These are phyloP conservation scores for Tuber brumale DNA, from an alignment of 495 filamentous ascomycete genomes.

Conservation along the genomic window DNA sequence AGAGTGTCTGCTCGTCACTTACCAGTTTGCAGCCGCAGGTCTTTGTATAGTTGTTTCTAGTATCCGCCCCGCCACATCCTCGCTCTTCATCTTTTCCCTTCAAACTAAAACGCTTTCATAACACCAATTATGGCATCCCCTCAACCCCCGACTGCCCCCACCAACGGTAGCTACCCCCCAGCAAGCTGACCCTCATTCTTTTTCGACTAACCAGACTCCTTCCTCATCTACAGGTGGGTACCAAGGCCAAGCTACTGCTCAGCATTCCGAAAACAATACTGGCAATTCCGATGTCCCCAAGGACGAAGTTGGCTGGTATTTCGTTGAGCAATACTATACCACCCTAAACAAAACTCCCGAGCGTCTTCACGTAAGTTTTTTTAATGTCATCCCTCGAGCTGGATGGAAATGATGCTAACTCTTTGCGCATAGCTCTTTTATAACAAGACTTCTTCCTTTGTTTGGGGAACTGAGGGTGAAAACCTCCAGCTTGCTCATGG, in stretches of 20 bases:
- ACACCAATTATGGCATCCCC: conserved; percentile 36
- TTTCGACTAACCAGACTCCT: conserved; percentile 28
- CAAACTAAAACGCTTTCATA: neutral
- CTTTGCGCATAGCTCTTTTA: conserved; percentile 61
- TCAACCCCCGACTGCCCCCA: conserved; percentile 24
- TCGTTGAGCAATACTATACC: conserved; percentile 98
- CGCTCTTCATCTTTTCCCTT: conserved; percentile 5
- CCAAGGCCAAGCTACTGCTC: conserved; percentile 22
- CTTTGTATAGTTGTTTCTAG: neutral
- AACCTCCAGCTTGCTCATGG: conserved; percentile 75
- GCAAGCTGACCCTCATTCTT: conserved; percentile 35
- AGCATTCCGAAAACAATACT: conserved; percentile 15
- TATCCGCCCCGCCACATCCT: neutral
- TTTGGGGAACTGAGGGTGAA: conserved; percentile 80
- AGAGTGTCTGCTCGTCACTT: neutral
- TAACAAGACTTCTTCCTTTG: conserved; percentile 71
- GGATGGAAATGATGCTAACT: conserved; percentile 19
- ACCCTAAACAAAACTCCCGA: conserved; percentile 90
- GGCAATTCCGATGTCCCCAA: conserved; percentile 46
- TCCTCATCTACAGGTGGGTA: conserved; percentile 26
- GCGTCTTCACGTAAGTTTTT: conserved; percentile 70
- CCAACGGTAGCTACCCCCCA: conserved; percentile 41
- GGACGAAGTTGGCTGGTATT: conserved; percentile 97
- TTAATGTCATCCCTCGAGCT: neutral
- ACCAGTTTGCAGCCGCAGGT: neutral